Evolutionary conservation across 1,284 basidiomycete genomes (phyloP), one percentile per base, ranked within the genome.

Genomic region (Apiotrichum brassicae): DNA sequence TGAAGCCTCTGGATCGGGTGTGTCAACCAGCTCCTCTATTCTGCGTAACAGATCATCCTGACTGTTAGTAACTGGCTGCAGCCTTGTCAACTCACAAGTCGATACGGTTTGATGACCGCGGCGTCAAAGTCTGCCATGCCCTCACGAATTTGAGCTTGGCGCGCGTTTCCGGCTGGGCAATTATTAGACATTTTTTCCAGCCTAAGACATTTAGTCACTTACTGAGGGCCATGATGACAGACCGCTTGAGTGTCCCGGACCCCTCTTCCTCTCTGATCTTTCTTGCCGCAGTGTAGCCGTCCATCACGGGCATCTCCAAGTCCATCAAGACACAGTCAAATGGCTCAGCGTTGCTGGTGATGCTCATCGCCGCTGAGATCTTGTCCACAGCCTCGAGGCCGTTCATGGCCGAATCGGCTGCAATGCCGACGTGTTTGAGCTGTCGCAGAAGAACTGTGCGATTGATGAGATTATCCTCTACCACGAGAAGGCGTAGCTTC

Each of bases 311-410:
- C 70, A 72, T 71, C 42, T 70, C 70, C 5, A 71, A 54, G 46
- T 75, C 73, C 64, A 73, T 70, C n/a, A 75, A 54, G 16, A 71
- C 54, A 30, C 64, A 66, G 44, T 72, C 66, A 54, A 65, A 73
- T 3, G 54, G 48, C 7, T 34, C 40, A 53, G 62, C 42, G 11
- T 54, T 39, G 4, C 12, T 6, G 7, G 13, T 6, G 22, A 11
- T 6, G 11, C 22, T 22, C 32, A 57, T 58, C 19, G 61, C 65
- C 25, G 45, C 48, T 14, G 65, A 52, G 14, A 75, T 59, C 48
- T 64, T 62, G 26, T 73, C 65, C 24, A 76, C 54, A 6, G 70
- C 75, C 51, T 75, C 72, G 5, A 70, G 59, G 9, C 75, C 76
- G 53, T 76, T 72, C 46, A 56, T 65, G 7, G 74, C 74, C 32